Evolutionary conservation across 371 early-diverging fungal genomes (phyloP), one percentile per base, ranked within the genome.

Genomic region (Fennellomyces sp.): DNA sequence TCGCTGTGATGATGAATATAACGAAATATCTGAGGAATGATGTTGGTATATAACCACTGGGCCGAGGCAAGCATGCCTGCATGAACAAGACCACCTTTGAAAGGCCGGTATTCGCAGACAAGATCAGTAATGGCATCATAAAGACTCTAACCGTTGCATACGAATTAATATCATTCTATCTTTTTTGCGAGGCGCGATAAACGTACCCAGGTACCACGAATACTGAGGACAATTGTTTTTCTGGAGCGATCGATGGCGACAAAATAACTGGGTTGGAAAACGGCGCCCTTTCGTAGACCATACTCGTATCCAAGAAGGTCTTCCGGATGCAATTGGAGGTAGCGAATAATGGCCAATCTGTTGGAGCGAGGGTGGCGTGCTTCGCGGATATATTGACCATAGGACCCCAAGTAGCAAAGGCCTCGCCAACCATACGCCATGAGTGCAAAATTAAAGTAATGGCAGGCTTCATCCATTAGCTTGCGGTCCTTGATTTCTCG

Each of bases 61-160:
- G 94, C 94, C 5, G 91, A 85, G 15, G 87, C 84, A 59, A 88
- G 76, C 75, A 94, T 88, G 4, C 94, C 94, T 10, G 89, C 83
- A 57, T 94, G 94, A 23, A 91, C 91, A 17, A 94, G 72, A 0
- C 94, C 94, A 7, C 91, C 94, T 58, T 88, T 87, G 91, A 93
- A 94, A 17, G 86, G 88, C 53, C 80, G 76, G 61, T 94, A 94
- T 60, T 92, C 92, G 59, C 93, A 94, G 0, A 90, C 87, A 31
- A 94, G 70, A 63, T 95, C 91, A 0, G 92, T 91, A 36, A 92
- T 66, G 0, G 87, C 80, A 61, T 91, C 93, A 50, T 81, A 80
- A 1, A 85, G 69, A 50, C 87, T 90, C 80, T 83, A 69, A 31
- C 12, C 2, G n/a, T 49, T 15, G 8, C 7, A 39, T 39, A 39